These are phyloP conservation scores for Wallacemonas sp. DNA, from an alignment of 208 protist species.

Conservation along the genomic window DNA sequence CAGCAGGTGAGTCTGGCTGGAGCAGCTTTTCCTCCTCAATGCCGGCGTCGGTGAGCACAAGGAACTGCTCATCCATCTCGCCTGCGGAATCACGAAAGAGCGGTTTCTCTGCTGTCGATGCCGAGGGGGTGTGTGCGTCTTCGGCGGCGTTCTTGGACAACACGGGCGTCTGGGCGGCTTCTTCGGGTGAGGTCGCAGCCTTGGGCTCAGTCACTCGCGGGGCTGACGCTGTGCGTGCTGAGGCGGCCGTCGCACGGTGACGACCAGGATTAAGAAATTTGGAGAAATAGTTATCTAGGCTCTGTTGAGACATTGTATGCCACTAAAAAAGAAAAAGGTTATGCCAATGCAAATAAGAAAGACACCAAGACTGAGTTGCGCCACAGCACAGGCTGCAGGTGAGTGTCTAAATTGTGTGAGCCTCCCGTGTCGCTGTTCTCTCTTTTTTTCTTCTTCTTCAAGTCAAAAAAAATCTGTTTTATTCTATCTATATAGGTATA, in stretches of 20 bases:
- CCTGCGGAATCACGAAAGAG: neutral
- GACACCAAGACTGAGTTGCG: neutral
- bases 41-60: slow-evolving; percentile 19
- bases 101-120: neutral
- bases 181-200: slow-evolving; percentile 11
- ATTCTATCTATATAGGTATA: no score
- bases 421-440: no score
- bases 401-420: no score
- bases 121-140: neutral
- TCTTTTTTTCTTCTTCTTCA: no score
- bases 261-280: slow-evolving; percentile 27
- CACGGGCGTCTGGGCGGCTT: slow-evolving; percentile 20
- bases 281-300: slow-evolving; percentile 67
- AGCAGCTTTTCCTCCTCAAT: slow-evolving; percentile 11
- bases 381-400: no score
- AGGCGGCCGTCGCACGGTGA: neutral
- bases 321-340: neutral
- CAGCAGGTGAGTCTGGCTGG: neutral
- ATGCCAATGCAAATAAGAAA: no score
- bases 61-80: neutral
- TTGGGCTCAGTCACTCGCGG: neutral
- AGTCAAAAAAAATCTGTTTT: no score
- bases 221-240: neutral
- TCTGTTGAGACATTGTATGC: slow-evolving; percentile 12
- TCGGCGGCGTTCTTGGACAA: slow-evolving; percentile 2